Conservation (phyloP, 768 basidiomycete genomes). For the Floccularia luteovirens region DNA sequence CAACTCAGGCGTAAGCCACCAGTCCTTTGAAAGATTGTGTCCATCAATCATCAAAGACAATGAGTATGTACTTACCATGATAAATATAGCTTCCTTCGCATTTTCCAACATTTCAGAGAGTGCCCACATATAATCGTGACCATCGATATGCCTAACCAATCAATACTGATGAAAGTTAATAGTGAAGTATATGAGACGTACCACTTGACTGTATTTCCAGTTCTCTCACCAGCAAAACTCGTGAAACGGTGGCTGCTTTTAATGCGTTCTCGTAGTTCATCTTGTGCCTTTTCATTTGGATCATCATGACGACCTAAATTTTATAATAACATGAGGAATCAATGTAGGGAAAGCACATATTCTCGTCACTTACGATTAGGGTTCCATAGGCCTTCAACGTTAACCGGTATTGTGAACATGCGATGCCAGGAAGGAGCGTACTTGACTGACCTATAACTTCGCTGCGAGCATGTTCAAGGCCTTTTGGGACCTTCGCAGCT, state of each 20-base stretch:
- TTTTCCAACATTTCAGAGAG: constrained; percentile 83
- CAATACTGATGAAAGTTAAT: background rate
- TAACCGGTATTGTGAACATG: background rate
- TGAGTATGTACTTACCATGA: no score
- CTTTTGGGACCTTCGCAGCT: constrained; percentile 20
- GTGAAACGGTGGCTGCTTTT: constrained; percentile 74
- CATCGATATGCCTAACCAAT: constrained; percentile 69
- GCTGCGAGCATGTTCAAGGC: constrained; percentile 29
- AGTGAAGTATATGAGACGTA: constrained; percentile 15
- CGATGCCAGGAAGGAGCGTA: background rate
- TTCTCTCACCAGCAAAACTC: constrained; percentile 73
- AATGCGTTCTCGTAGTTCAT: constrained; percentile 69
- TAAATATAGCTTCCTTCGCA: constrained; percentile 82
- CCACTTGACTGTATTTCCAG: constrained; percentile 79
- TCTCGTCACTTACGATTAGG: constrained; percentile 40
- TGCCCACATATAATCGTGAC: constrained; percentile 97
- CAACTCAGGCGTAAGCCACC: constrained; percentile 95
- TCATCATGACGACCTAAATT: constrained; percentile 62
- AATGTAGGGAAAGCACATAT: background rate
- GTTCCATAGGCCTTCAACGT: constrained; percentile 26
- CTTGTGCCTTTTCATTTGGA: constrained; percentile 62
- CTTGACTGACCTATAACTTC: constrained; percentile 27
- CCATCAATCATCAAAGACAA: constrained; percentile 99
- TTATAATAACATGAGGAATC: background rate
- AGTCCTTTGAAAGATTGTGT: constrained; percentile 55